Conservation (phyloP, 768 basidiomycete species). For the Suillus tomentosus region DNA sequence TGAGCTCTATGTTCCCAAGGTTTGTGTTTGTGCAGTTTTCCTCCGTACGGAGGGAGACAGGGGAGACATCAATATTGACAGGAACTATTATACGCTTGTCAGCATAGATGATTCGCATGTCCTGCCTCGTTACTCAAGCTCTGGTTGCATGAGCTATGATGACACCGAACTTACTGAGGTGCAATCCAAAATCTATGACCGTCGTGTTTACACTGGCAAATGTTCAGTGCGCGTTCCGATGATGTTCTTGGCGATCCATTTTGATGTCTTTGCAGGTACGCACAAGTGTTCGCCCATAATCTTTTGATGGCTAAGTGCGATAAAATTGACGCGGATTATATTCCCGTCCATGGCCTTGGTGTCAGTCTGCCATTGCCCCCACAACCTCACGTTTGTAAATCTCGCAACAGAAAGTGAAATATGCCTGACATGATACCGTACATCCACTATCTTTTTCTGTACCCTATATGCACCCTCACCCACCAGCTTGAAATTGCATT, state of each 20-base stretch:
- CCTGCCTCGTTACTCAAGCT: constrained; percentile 89
- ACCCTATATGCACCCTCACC: too few species aligned
- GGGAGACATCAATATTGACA: constrained; percentile 50
- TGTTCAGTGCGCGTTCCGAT: too few species aligned
- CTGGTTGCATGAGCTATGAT: constrained; percentile 81
- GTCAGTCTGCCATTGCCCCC: too few species aligned
- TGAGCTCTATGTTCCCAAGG: too few species aligned
- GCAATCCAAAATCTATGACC: constrained; percentile 72
- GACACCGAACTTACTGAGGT: constrained; percentile 67
- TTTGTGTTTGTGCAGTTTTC: too few species aligned
- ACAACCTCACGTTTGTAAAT: constrained; percentile 49
- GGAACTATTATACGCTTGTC: constrained; percentile 88
- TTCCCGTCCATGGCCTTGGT: too few species aligned
- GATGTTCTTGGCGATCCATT: too few species aligned
- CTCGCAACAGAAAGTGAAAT: constrained; percentile 50
- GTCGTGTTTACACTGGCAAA: constrained; percentile 29
- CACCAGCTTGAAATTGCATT: constrained; percentile 5
- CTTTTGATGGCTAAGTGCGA: too few species aligned
- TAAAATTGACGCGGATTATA: too few species aligned
- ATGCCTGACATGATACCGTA: not conserved
- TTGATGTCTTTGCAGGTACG: too few species aligned
- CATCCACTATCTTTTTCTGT: not conserved
- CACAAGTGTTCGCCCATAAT: too few species aligned
- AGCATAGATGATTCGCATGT: constrained; percentile 36
- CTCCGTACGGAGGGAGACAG: too few species aligned